Conservation (phyloP, 192 early-diverging fungal species). For the Linnemannia schmuckeri region DNA sequence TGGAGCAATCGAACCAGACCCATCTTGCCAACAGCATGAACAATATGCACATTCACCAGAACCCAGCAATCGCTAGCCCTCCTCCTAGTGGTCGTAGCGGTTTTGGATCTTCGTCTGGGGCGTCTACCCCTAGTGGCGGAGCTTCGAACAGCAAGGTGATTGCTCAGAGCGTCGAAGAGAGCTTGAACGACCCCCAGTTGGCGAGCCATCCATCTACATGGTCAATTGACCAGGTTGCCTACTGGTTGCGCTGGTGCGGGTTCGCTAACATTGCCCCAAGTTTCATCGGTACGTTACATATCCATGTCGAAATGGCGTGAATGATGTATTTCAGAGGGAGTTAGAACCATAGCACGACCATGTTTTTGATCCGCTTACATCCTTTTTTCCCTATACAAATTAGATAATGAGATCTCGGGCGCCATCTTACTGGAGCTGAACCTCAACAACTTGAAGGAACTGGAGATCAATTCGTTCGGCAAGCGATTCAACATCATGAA, state of each 20-base stretch:
- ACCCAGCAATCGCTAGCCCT: slow-evolving; percentile 25
- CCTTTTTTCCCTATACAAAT: background rate
- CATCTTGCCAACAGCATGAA: slow-evolving; percentile 15
- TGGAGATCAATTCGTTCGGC: slow-evolving; percentile 71
- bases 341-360: background rate
- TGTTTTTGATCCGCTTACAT: background rate
- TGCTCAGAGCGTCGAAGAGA: slow-evolving; percentile 28
- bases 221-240: slow-evolving; percentile 66
- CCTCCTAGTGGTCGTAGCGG: background rate
- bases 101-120: background rate
- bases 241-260: slow-evolving; percentile 68
- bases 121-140: background rate
- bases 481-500: slow-evolving; percentile 75
- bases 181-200: slow-evolving; percentile 28
- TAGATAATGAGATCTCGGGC: slow-evolving; percentile 76
- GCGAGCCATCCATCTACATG: slow-evolving; percentile 58
- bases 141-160: slow-evolving; percentile 29
- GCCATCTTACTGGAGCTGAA: slow-evolving; percentile 68
- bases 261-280: slow-evolving; percentile 55
- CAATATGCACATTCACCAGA: slow-evolving; percentile 26
- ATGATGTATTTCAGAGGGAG: background rate
- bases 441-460: slow-evolving; percentile 72
- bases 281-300: slow-evolving; percentile 60
- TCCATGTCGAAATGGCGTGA: background rate
- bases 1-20: slow-evolving; percentile 5